Evolutionary conservation across 2,329 filamentous ascomycete genomes (phyloP), one percentile per base, ranked within the genome.

Genomic region (Aspergillus sp.): DNA sequence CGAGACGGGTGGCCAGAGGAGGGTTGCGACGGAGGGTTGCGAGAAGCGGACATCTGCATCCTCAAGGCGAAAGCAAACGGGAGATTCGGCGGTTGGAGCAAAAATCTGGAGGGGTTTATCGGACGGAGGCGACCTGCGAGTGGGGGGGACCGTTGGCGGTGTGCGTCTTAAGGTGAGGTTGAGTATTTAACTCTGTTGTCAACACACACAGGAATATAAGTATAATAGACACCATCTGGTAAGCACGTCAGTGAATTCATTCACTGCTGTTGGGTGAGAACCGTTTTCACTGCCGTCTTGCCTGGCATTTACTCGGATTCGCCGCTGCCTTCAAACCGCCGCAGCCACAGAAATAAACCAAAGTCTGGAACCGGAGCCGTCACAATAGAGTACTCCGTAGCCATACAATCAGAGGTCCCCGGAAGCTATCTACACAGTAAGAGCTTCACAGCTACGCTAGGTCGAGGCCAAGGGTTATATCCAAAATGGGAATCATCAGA

Each of bases 21-120:
- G 48, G 58, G 62, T 60, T 63, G 61, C 48, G 60, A 57, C 56
- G 60, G 55, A 40, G 61, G 59, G 40, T 62, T 64, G 59, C 59
- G 63, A 58, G 61, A 63, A 48, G 63, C 59, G 58, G 63, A 63
- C 52, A 63, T 57, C 61, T 67, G 64, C 65, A 65, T 67, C 44
- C 60, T 60, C 55, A 56, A 37, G 53, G 49, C 40, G 45, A 27
- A 41, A 44, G 56, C 44, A 54, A 43, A 48, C 12, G 35, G 35
- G 14, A 37, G 40, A 33, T 31, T n/a, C 43, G 33, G 31, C 46
- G 40, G 35, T 48, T 47, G 46, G 52, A 43, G 52, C 44, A 56
- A 64, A 64, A 64, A 60, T 62, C 61, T 60, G 60, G 65, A 66
- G 61, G 66, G 61, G 66, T 65, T 67, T 61, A 66, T 64, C 63